Evolutionary conservation across 306 rosid genomes (phyloP), one percentile per base, ranked within the genome.

Genomic region (Vigna reflexopilosa): DNA sequence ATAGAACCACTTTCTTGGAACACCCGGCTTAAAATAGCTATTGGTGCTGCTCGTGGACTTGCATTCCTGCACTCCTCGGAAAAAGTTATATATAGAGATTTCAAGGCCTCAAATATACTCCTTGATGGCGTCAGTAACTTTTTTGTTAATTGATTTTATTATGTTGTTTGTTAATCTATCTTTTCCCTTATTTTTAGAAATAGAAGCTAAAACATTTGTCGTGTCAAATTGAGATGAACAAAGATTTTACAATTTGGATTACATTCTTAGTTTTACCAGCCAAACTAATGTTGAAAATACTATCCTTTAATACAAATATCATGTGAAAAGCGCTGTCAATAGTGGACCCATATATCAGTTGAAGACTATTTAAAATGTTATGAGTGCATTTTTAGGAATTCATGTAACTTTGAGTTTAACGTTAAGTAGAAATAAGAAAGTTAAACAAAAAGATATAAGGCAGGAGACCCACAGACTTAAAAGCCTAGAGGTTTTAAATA

Each of bases 51-150:
- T 82, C 78, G 88, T 4, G 98, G 98, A 52, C 73, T 92, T 63
- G 90, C 97, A 47, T 95, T 95, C 89, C 78, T 95, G 83, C 98
- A 95, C 59, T 42, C 86, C 28, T 86, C 97, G 0, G 97, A 91
- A 24, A 88, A 86, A 77, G 84, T 92, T 61, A 95, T 95, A 66
- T 91, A 89, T 71, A 85, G 96, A 88, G 97, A 92, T 87, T 95
- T 95, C 77, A 95, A 95, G 84, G 92, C 98, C 59, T 92, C 98
- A 16, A 95, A 92, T 77, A 91, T 95, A 75, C 89, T 95, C 20
- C 97, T 95, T 7, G 98, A 95, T 52, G 83, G 30, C 92, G 98
- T 94, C 19, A 68, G 93, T 83, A 66, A 19, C 24, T 64, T 75
- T 26, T 68, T 73, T 70, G 52, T 52, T 65, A 12, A 16, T 62